Evolutionary conservation across 2,329 filamentous ascomycete species (phyloP), one percentile per base, ranked within the genome.

Genomic region (Daldinia sp.): DNA sequence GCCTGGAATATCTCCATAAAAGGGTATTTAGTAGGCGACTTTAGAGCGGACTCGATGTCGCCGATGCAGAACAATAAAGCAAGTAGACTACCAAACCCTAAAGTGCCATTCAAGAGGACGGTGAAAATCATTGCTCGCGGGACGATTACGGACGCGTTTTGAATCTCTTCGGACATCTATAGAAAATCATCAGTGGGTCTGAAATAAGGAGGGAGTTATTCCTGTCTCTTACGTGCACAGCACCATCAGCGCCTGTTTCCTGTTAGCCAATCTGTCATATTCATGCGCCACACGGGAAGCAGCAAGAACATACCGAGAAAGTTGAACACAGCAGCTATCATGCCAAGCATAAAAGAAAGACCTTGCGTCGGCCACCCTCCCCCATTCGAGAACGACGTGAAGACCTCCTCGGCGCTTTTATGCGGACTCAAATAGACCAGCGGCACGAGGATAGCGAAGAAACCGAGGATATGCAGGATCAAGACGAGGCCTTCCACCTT

Each of bases 341-440:
- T 65, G 4, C 62, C 62, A 10, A 56, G 53, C 53, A 56, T 56
- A 65, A 83, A 86, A 1, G 83, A 82, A 6, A 85, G 51, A 0
- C 79, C 83, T 35, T 82, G 75, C 0, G 77, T 79, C 5, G 75
- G 69, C 83, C 83, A 87, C 0, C 76, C 80, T 1, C 83, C 82
- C 0, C 78, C 76, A 59, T 85, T 86, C n/a, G 77, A 70, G 42
- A 84, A 84, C 0, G 77, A 79, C 0, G 74, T 77, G 63, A 86
- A 86, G 0, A 87, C 81, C n/a, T 79, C 78, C 0, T 74, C 65
- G 0, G 79, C 67, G 5, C 72, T 65, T 0, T 73, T 76, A 39
- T 81, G 80, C 2, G 76, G 74, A 4, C 79, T 75, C 1, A 82
- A 71, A 1, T 72, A 73, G 54, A 74, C 72, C 30, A 72, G 41